Conservation (phyloP, 768 basidiomycete genomes). For the Calocybe gangraenosa region DNA sequence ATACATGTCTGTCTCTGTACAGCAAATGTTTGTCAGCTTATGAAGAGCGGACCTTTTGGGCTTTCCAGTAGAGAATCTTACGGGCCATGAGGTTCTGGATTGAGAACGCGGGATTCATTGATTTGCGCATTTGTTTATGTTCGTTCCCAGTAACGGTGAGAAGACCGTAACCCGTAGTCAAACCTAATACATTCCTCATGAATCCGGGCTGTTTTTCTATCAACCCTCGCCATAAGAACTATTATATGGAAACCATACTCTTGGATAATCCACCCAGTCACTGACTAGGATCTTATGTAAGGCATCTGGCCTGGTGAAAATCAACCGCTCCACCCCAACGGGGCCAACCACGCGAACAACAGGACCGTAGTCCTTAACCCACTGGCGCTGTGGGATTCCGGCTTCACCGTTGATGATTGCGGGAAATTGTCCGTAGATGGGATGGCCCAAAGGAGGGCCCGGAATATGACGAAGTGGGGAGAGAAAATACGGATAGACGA, state of each 20-base stretch:
- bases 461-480: conserved; percentile 35
- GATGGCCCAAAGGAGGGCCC: conserved; percentile 30
- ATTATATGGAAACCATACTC: conserved; percentile 21
- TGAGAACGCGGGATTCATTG: conserved; percentile 51
- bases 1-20: conserved; percentile 41
- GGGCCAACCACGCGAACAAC: conserved; percentile 41
- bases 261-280: conserved; percentile 44
- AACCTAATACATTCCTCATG: conserved; percentile 36
- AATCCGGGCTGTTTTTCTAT: conserved; percentile 32
- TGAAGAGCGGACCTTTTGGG: too few relatives aligned
- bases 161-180: conserved; percentile 41
- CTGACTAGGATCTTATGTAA: conserved; percentile 38
- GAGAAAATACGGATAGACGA: conserved; percentile 29
- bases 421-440: conserved; percentile 34
- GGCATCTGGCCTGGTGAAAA: conserved; percentile 40
- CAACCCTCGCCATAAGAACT: background rate
- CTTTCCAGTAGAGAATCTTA: conserved; percentile 22
- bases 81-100: conserved; percentile 36
- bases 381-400: conserved; percentile 40
- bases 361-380: conserved; percentile 42
- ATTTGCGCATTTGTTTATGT: conserved; percentile 46
- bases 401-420: conserved; percentile 34
- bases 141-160: conserved; percentile 45
- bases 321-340: conserved; percentile 40
- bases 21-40: background rate